These are phyloP conservation scores for Hanseniaspora mollemarum DNA, from an alignment of 805 yeast species.

Conservation along the genomic window DNA sequence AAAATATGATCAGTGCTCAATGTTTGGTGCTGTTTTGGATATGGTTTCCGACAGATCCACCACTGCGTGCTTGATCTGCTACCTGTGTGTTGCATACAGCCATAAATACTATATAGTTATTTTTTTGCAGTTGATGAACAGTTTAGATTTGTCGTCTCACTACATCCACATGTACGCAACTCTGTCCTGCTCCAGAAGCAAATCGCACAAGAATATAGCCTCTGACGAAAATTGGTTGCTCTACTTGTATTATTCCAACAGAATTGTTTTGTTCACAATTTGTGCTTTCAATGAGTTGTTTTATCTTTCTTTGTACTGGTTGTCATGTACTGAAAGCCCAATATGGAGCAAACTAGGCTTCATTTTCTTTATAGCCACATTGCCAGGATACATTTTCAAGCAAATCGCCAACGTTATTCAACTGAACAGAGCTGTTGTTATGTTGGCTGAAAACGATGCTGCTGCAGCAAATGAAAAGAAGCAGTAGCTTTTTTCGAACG, in stretches of 20 bases:
- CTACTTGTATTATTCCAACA: constrained; percentile 76
- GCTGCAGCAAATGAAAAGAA: constrained; percentile 27
- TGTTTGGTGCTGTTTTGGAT: constrained; percentile 91
- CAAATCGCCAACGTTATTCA: constrained; percentile 85
- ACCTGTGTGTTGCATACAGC: constrained; percentile 71
- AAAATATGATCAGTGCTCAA: constrained; percentile 73
- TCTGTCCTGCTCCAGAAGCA: constrained; percentile 55
- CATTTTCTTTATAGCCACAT: constrained; percentile 36
- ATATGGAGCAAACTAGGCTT: constrained; percentile 7
- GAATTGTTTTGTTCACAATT: constrained; percentile 69
- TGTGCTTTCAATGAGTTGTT: constrained; percentile 91
- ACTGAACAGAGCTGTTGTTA: constrained; percentile 69
- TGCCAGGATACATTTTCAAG: constrained; percentile 84
- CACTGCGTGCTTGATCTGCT: constrained; percentile 84
- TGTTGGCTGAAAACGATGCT: constrained; percentile 64
- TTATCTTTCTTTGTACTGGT: constrained; percentile 77
- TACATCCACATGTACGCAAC: constrained; percentile 98
- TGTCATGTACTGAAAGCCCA: constrained; percentile 39
- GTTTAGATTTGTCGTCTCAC: constrained; percentile 83
- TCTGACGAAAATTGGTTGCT: constrained; percentile 53
- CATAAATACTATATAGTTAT: constrained; percentile 30
- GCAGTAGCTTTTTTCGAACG: constrained; percentile 10
- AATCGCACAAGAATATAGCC: constrained; percentile 73
- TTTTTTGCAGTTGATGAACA: constrained; percentile 67
- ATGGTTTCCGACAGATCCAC: constrained; percentile 99